These are phyloP conservation scores for Polyplosphaeria fusca DNA, from an alignment of 495 filamentous ascomycete species.

Conservation along the genomic window DNA sequence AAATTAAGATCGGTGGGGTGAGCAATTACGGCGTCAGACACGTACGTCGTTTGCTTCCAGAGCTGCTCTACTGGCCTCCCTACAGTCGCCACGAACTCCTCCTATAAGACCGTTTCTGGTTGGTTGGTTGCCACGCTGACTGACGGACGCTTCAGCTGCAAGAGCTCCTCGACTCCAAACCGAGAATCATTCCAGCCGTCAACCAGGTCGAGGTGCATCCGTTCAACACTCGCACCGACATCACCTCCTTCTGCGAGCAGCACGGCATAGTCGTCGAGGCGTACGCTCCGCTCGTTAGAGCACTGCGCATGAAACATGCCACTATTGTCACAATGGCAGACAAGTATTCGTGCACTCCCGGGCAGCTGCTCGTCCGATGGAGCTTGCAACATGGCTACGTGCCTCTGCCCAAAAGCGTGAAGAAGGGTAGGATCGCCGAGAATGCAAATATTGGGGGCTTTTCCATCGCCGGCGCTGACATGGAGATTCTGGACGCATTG, in stretches of 20 bases:
- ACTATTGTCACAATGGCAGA: slow-evolving; percentile 49
- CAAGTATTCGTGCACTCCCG: slow-evolving; percentile 59
- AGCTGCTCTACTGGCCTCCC: neutral
- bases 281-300: slow-evolving; percentile 62
- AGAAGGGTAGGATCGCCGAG: slow-evolving; percentile 56
- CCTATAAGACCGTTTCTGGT: neutral
- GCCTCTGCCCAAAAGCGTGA: slow-evolving; percentile 69
- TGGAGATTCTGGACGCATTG: slow-evolving; percentile 59
- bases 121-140: slow-evolving; percentile 1
- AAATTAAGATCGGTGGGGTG: slow-evolving; percentile 60
- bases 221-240: slow-evolving; percentile 60
- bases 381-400: slow-evolving; percentile 71
- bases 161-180: slow-evolving; percentile 58
- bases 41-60: slow-evolving; percentile 42
- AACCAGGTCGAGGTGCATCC: slow-evolving; percentile 72
- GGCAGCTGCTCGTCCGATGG: slow-evolving; percentile 64
- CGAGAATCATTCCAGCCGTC: slow-evolving; percentile 52
- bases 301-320: slow-evolving; percentile 54
- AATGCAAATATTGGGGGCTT: slow-evolving; percentile 69
- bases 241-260: slow-evolving; percentile 54
- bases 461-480: slow-evolving; percentile 59
- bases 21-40: slow-evolving; percentile 68
- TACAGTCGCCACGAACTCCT: neutral
- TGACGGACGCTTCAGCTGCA: slow-evolving; percentile 51
- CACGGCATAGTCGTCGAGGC: slow-evolving; percentile 60